Evolutionary conservation across 2,329 filamentous ascomycete species (phyloP), one percentile per base, ranked within the genome.

Genomic region (Botryotinia convoluta): DNA sequence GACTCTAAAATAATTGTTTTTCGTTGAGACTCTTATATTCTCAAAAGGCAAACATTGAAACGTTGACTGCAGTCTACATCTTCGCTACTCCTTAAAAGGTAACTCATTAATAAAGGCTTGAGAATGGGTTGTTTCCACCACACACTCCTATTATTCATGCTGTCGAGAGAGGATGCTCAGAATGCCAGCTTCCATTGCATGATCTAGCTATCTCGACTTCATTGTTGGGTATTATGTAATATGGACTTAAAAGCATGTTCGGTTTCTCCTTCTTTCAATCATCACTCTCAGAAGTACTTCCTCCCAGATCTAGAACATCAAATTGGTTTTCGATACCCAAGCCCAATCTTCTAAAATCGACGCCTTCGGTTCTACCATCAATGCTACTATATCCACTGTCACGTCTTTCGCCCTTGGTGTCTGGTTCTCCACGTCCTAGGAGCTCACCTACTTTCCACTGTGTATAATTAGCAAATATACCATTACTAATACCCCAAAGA

Each of bases 291-390:
- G 62, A 68, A 32, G n/a, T 32, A 22, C 48, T 44, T n/a, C 64
- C 64, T 42, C 57, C 39, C n/a, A 54, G 5, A 32, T 51, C 67
- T 57, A 76, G 64, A 64, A 76, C 29, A 62, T 64, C 75, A 69
- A 79, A 79, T 69, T 79, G 77, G 65, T 79, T 79, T 39, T 74
- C 74, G 14, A 75, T 57, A 29, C 77, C 77, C 69, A 79, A 71
- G 2, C 77, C 77, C 29, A 78, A 59, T 39, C 75, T 75, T 65
- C 76, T 74, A 72, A 75, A 75, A 72, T 78, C 77, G 26, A 79
- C 74, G 9, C 63, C 74, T 39, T 73, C 74, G 8, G 35, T 61
- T 39, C 10, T 18, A 35, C 48, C 64, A 29, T 65, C 45, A 64
- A 70, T 69, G 51, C 72, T 73, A n/a, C 65, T 72, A 69, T 74